Percentiles rank a stretch among this genome's conserved stretches.
Evolutionary conservation across 1,284 basidiomycete species (phyloP).

Genomic region (Ustilago crameri): DNA sequence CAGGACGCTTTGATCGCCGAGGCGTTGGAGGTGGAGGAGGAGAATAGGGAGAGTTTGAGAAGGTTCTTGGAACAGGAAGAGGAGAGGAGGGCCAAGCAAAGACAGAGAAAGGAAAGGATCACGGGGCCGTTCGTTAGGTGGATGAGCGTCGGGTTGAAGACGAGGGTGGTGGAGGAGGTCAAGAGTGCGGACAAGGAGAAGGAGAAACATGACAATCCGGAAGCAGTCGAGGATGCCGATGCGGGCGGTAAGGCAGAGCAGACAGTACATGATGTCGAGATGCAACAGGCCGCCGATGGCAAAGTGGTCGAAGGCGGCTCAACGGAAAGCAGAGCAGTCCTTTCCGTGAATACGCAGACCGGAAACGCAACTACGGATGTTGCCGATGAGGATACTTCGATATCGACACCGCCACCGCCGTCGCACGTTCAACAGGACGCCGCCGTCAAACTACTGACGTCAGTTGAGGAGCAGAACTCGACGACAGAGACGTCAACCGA

Average conservation of each 20-base stretch:
- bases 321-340: too few relatives aligned
- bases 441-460: too few relatives aligned
- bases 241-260: neutral
- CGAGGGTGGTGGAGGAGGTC: slow-evolving; percentile 27
- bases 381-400: neutral
- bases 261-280: neutral
- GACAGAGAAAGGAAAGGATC: slow-evolving; percentile 73
- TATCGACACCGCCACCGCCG: neutral
- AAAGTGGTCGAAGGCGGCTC: neutral
- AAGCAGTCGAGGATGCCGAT: neutral
- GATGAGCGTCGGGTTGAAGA: slow-evolving; percentile 73
- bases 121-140: slow-evolving; percentile 80
- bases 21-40: slow-evolving; percentile 85
- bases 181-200: slow-evolving; percentile 1
- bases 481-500: too few relatives aligned
- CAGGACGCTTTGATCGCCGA: slow-evolving; percentile 83
- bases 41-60: slow-evolving; percentile 80
- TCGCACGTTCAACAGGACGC: neutral
- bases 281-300: neutral
- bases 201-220: neutral
- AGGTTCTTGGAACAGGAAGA: slow-evolving; percentile 82
- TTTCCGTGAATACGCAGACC: too few relatives aligned
- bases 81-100: slow-evolving; percentile 79
- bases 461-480: too few relatives aligned
- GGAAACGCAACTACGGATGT: neutral